Conservation (phyloP, 2,329 filamentous ascomycete genomes). For the Epichloe gansuensis region DNA sequence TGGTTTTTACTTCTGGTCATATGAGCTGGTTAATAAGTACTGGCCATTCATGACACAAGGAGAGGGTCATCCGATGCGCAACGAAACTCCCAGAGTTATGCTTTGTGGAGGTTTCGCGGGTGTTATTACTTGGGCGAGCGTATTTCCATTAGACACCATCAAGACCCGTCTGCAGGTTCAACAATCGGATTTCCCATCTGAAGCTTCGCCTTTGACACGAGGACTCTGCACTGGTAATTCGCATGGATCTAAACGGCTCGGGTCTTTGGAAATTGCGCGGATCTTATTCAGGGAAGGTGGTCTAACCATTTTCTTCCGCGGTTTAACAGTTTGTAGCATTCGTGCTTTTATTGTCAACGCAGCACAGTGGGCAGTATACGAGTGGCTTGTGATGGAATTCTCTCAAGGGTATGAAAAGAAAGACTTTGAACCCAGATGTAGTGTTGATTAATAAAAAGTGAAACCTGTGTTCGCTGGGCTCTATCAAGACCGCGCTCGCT, state of each 20-base stretch:
- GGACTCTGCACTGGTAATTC: neutral
- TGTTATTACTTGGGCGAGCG: constrained; percentile 74
- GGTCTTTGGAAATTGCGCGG: constrained; percentile 51
- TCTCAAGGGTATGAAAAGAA: neutral
- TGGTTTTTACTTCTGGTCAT: constrained; percentile 94
- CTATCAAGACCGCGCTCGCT: too few species aligned
- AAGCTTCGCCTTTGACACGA: neutral
- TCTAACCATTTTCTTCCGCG: constrained; percentile 52
- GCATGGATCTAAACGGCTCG: constrained; percentile 17
- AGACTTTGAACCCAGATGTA: neutral
- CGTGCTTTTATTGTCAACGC: constrained; percentile 89
- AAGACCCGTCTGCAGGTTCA: constrained; percentile 89
- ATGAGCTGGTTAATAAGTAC: constrained; percentile 58
- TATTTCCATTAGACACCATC: constrained; percentile 84
- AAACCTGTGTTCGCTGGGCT: too few species aligned
- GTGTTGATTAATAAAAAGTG: too few species aligned
- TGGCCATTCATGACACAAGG: constrained; percentile 26
- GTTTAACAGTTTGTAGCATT: constrained; percentile 67
- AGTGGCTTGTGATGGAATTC: constrained; percentile 57
- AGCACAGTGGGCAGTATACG: constrained; percentile 83
- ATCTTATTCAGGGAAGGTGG: constrained; percentile 55
- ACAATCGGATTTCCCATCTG: constrained; percentile 15
- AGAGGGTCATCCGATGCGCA: constrained; percentile 15
- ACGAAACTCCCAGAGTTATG: constrained; percentile 50
- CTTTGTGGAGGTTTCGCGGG: constrained; percentile 81